Base-by-base conservation (phyloP, 768 basidiomycete genomes). In the Lentinula sp. region DNA sequence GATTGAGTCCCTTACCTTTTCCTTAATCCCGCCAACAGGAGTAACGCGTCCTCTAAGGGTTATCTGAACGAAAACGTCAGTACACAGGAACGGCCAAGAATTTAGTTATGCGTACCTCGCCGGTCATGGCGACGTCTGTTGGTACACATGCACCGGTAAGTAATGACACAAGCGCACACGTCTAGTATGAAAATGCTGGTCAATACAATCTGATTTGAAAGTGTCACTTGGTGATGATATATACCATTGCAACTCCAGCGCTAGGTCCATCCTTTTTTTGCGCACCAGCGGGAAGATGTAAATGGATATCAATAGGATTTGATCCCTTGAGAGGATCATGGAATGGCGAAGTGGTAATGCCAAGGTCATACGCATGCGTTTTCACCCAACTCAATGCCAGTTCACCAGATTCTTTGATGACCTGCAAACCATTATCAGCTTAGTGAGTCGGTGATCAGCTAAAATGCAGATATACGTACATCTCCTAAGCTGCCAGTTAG, bases 261-360 rank as follows among this genome's bases (percentile, higher is more conserved):
- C 90, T 92, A 0, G 94, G 93, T 0, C 95, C 94, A 67, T 96
- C 94, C 76, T 96, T 97, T 81, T 87, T 93, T 72, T 94, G 90
- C 2, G 93, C 90, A 0, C 95, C 95, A 1, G 90, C 82, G 0
- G 95, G 95, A 8, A 96, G 77, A 69, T 97, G 95, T 15, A 95
- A 75, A 67, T 98, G 95, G 9, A 98, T 76, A 68, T 98, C 93
- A 50, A 94, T 82, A 20, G 78, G 73, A 56, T 89, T 82, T 0
- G 86, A 86, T 7, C 85, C 78, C 67, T 89, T 88, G 64, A 96
- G 75, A 15, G 91, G 88, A 67, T 93, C 91, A 39, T 89, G 83
- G 39, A 81, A 75, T 52, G 84, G 82, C 36, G 81, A 77, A 60
- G 84, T 82, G 9, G 91, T 93, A 69, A 93, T 85, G 45, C 88